Evolutionary conservation across 169 alveolate species (phyloP), one percentile per base, ranked within the genome.

Genomic region (Plasmodium sp.): DNA sequence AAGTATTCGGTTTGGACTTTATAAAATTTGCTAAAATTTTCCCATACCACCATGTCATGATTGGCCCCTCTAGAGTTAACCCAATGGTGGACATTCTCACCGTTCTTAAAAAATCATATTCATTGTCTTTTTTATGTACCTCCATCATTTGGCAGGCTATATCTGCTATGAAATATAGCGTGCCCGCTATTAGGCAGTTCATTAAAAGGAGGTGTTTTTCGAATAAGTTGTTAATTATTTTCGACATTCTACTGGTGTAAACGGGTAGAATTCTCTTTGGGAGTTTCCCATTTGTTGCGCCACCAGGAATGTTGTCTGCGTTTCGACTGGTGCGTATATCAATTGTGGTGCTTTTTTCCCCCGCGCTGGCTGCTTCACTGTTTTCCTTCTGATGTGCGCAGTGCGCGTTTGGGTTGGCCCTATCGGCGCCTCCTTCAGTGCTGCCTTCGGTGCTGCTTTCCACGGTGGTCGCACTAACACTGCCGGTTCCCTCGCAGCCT

Each of bases 11-110:
- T 80, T 67, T 90, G 16, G 94, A 90, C 51, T 90, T 79, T 56
- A 90, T 90, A 90, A 90, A 90, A 39, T 90, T 90, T 3, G 88
- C 56, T 80, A 90, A 80, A 80, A 90, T 67, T 79, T 90, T 90
- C 22, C 94, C 94, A 34, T 90, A 90, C 94, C 94, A 90, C 94
- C 91, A 90, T 80, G 94, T 90, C 94, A 90, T 90, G 43, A 90
- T 31, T 79, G 94, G 94, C 10, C 94, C 94, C 36, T 90, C 94
- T 16, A 90, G 72, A 22, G 94, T 79, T 27, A 90, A 34, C 18
- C 94, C 94, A 41, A 90, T 90, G 9, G 74, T 22, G 16, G 94
- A 12, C 94, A 90, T 90, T 67, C 94, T 90, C 9, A 90, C 16
- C 0, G 94, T 90, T 90, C 94, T 90, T 43, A 58, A 80, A 16